These are phyloP conservation scores for Lippia alba DNA, from an alignment of 305 asterid species.

Conservation along the genomic window DNA sequence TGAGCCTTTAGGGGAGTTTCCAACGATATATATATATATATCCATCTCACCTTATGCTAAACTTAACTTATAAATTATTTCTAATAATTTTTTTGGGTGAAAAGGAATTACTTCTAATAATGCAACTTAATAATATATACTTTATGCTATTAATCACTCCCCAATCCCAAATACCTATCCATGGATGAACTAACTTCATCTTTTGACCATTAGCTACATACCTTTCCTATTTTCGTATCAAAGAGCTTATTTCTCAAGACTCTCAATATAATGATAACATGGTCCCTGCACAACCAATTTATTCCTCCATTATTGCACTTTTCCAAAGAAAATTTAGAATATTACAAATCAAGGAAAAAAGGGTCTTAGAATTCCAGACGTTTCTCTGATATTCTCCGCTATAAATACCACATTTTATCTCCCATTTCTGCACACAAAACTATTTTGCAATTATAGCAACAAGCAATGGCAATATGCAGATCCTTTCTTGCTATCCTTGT, in stretches of 20 bases:
- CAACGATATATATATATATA: too few relatives aligned
- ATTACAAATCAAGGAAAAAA: conserved; percentile 12
- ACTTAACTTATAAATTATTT: too few relatives aligned
- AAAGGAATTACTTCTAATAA: too few relatives aligned
- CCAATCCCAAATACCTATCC: not conserved
- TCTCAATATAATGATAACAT: not conserved
- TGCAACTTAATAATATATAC: too few relatives aligned
- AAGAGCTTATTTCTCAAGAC: not conserved
- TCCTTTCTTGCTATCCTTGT: conserved; percentile 32
- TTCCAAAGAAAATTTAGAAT: not conserved
- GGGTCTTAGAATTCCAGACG: conserved; percentile 18
- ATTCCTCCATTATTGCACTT: conserved; percentile 32
- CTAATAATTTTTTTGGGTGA: too few relatives aligned
- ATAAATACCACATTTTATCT: not conserved
- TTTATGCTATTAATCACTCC: not conserved
- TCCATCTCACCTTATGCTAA: too few relatives aligned
- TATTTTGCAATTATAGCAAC: not conserved
- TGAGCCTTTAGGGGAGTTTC: too few relatives aligned
- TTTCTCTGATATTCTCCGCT: conserved; percentile 4
- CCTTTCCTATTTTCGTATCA: not conserved
- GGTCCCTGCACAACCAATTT: not conserved
- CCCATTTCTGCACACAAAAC: conserved; percentile 6
- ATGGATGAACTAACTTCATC: not conserved
- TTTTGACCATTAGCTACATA: not conserved
- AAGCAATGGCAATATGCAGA: conserved; percentile 34